These are phyloP conservation scores for Talinum fruticosum DNA, from an alignment of 148 eudicot genomes.

Conservation along the genomic window DNA sequence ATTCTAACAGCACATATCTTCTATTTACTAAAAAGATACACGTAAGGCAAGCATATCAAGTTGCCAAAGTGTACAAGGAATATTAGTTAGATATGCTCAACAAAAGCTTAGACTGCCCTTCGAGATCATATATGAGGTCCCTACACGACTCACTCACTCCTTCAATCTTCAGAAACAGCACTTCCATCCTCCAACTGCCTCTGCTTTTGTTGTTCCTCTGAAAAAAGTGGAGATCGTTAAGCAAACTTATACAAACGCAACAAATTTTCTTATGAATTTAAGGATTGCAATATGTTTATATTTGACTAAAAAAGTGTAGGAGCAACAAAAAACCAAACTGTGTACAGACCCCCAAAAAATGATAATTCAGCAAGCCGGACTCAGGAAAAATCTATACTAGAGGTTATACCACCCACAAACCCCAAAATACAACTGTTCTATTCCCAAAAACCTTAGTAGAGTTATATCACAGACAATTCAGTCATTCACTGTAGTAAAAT, in stretches of 20 bases:
- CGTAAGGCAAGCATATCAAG: not conserved
- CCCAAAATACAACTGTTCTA: not conserved
- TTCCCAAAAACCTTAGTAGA: not conserved
- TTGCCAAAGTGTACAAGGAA: not conserved
- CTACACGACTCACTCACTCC: not conserved
- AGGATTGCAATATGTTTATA: too few species aligned
- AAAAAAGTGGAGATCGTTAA: constrained; percentile 1
- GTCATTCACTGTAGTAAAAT: not conserved
- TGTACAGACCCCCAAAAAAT: too few species aligned
- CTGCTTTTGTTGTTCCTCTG: constrained; percentile 65
- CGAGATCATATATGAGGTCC: not conserved
- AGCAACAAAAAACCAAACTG: too few species aligned
- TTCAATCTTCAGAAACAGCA: constrained; percentile 36
- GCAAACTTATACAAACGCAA: not conserved
- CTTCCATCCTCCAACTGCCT: constrained; percentile 40
- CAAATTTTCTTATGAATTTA: not conserved
- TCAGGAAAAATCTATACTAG: too few species aligned
- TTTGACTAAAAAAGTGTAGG: too few species aligned
- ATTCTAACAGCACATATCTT: not conserved
- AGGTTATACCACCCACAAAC: not conserved
- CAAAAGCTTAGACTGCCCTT: not conserved
- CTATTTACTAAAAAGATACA: not conserved
- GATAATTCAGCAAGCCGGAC: not conserved
- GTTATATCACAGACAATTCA: not conserved
- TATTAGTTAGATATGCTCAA: too few species aligned